Percentiles rank a stretch among this genome's conserved stretches.
Conservation (phyloP, 176 grass and related monocot species). For the Triticum dicoccoides region DNA sequence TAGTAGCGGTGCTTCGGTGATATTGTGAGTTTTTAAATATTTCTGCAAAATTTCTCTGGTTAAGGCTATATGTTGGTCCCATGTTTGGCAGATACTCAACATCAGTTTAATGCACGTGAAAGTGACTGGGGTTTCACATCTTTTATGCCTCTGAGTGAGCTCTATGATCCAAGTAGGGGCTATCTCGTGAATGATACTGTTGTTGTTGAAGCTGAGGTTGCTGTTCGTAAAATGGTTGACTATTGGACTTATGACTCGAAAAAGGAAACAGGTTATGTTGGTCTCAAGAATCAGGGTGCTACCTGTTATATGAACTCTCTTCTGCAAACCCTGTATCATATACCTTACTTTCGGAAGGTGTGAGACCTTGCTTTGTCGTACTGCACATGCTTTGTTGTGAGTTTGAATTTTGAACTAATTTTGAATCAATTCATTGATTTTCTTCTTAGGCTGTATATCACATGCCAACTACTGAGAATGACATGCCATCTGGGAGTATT, state of each 20-base stretch:
- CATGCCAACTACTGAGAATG: constrained; percentile 99
- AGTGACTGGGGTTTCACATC: constrained; percentile 99
- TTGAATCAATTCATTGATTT: background rate
- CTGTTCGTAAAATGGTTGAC: constrained; percentile 79
- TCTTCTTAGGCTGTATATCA: constrained; percentile 92
- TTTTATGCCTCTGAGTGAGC: constrained; percentile 95
- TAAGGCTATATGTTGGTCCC: constrained; percentile 17
- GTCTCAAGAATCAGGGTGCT: constrained; percentile 98
- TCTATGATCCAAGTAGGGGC: constrained; percentile 89
- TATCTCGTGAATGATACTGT: constrained; percentile 83
- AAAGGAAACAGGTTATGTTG: constrained; percentile 98
- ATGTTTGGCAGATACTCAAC: constrained; percentile 83
- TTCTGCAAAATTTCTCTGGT: constrained; percentile 16
- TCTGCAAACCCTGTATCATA: constrained; percentile 95
- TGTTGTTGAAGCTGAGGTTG: constrained; percentile 91
- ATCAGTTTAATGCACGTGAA: constrained; percentile 97
- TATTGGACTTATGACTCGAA: constrained; percentile 98
- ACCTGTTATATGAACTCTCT: constrained; percentile 99
- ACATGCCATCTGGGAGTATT: constrained; percentile 98
- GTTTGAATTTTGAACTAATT: constrained; percentile 26
- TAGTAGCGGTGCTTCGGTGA: background rate
- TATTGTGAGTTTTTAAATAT: constrained; percentile 10
- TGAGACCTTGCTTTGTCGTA: constrained; percentile 22
- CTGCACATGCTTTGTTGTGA: background rate
- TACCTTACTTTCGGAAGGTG: constrained; percentile 98